phyloP scores from a whole-genome alignment of 2,329 filamentous ascomycete genomes.

The Aspergillus sp. region DNA sequence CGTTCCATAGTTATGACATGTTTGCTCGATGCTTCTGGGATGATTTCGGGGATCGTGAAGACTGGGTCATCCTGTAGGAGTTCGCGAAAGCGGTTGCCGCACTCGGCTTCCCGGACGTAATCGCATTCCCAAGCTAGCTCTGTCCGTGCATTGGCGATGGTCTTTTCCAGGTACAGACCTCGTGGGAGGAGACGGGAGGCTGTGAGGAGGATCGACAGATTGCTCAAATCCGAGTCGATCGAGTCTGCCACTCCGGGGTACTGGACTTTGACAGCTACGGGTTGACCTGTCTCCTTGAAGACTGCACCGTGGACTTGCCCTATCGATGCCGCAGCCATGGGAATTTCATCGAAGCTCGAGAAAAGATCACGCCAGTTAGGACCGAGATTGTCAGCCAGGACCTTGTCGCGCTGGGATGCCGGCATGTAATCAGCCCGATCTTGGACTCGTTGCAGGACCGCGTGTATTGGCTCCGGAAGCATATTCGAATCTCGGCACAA shows the following conservation, averaged over 20 bases:
- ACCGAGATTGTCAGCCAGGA: constrained; percentile 71
- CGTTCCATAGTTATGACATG: constrained; percentile 91
- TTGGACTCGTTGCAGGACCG: constrained; percentile 87
- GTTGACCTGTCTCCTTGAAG: constrained; percentile 62
- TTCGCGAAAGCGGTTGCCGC: constrained; percentile 64
- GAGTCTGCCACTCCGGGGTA: constrained; percentile 94
- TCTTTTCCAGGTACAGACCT: constrained; percentile 91
- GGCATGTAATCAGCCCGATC: constrained; percentile 98
- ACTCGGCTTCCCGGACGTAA: constrained; percentile 80
- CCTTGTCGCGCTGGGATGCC: constrained; percentile 78
- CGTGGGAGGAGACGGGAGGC: constrained; percentile 84
- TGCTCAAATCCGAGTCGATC: constrained; percentile 93
- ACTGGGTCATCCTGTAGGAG: constrained; percentile 70
- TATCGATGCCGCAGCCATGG: constrained; percentile 91
- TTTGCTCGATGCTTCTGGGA: constrained; percentile 69
- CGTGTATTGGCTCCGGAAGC: constrained; percentile 76
- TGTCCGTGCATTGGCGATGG: constrained; percentile 84
- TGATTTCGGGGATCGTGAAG: constrained; percentile 73
- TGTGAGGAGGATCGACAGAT: constrained; percentile 80
- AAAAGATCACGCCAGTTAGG: constrained; percentile 78
- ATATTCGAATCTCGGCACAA: constrained; percentile 71
- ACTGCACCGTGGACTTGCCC: constrained; percentile 88
- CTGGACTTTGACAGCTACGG: constrained; percentile 92
- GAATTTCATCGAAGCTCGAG: constrained; percentile 75
- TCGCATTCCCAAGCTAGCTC: constrained; percentile 97